These are phyloP conservation scores for Onygenales sp. DNA, from an alignment of 2,329 filamentous ascomycete genomes.

Conservation along the genomic window DNA sequence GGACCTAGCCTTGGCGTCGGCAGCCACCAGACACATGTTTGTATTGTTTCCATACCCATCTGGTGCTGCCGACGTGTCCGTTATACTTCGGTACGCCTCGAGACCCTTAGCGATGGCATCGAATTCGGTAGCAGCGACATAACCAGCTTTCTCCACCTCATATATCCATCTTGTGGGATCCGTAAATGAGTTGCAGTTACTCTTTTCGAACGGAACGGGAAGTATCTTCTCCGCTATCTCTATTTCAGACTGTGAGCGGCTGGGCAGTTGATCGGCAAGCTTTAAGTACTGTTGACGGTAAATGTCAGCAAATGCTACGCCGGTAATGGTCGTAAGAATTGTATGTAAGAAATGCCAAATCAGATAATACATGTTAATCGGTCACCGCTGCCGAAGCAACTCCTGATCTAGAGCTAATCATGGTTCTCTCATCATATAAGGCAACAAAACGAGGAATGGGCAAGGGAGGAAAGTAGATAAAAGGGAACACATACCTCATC, in stretches of 20 bases:
- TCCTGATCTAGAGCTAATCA: conserved; percentile 80
- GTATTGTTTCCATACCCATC: conserved; percentile 22
- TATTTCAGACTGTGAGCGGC: conserved; percentile 12
- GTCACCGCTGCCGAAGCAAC: conserved; percentile 53
- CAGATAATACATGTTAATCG: conserved; percentile 50
- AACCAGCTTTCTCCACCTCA: conserved; percentile 9
- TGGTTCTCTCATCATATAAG: conserved; percentile 40
- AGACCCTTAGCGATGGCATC: conserved; percentile 29
- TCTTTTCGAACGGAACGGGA: neutral
- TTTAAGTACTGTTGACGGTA: conserved; percentile 23
- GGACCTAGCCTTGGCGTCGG: conserved; percentile 51
- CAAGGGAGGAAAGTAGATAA: conserved; percentile 2
- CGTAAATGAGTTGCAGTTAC: neutral
- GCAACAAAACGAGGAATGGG: conserved; percentile 1
- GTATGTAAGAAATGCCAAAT: conserved; percentile 28
- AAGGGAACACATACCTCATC: conserved; percentile 26
- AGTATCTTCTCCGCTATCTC: conserved; percentile 3
- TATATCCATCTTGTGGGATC: conserved; percentile 10
- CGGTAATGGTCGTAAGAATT: neutral
- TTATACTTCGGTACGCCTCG: conserved; percentile 31
- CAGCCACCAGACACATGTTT: conserved; percentile 31
- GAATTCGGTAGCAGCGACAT: conserved; percentile 11
- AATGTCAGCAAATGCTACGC: conserved; percentile 19
- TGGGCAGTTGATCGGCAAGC: conserved; percentile 22
- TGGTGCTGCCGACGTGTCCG: conserved; percentile 16